phyloP scores from a whole-genome alignment of 305 asterid genomes.

The Fraxinus baroniana region DNA sequence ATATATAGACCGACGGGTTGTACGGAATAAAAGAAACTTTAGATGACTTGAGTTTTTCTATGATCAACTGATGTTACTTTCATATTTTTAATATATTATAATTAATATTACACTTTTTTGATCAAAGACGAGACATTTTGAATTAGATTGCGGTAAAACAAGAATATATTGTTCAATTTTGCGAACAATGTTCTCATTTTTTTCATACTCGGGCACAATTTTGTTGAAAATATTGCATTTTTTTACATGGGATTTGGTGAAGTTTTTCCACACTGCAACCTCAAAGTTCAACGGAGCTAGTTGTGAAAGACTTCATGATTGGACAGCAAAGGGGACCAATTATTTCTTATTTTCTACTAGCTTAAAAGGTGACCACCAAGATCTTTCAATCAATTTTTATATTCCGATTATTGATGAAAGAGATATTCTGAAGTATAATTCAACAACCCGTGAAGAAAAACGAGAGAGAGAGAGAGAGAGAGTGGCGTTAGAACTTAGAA shows the following conservation, averaged over 20 bases:
- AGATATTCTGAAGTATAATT: conserved; percentile 33
- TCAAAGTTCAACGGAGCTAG: conserved; percentile 36
- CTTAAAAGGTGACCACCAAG: conserved; percentile 21
- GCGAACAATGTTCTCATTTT: neutral
- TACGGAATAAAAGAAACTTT: neutral
- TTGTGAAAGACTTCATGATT: conserved; percentile 24
- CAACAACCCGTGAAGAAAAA: conserved; percentile 30
- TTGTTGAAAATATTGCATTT: neutral
- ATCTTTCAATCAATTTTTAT: conserved; percentile 6
- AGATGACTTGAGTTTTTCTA: neutral
- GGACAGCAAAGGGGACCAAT: conserved; percentile 16
- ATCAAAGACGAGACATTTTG: neutral
- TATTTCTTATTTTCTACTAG: conserved; percentile 27
- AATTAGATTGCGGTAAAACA: neutral
- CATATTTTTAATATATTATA: neutral
- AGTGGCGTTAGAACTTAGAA: neutral
- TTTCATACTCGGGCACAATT: neutral
- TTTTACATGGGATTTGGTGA: neutral
- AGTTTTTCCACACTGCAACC: conserved; percentile 23
- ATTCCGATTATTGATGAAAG: conserved; percentile 30
- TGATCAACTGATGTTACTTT: neutral
- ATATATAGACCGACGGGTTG: neutral
- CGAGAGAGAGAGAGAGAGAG: conserved; percentile 10
- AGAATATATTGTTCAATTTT: neutral
- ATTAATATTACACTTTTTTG: neutral